Conservation (phyloP, 2,329 filamentous ascomycete species). For the Hypoxylon sp. region DNA sequence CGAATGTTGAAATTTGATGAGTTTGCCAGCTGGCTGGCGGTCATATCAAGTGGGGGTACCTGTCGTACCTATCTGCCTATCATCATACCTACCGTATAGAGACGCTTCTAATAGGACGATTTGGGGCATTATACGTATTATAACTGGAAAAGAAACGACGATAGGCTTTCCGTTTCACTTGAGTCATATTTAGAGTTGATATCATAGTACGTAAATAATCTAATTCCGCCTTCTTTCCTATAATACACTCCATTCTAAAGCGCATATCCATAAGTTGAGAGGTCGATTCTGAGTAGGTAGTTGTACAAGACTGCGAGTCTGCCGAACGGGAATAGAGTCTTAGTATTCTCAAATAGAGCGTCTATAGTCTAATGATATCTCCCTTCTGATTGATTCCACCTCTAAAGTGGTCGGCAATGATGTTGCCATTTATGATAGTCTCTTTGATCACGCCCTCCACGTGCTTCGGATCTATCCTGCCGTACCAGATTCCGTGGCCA, state of each 20-base stretch:
- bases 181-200: not conserved
- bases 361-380: slow-evolving; percentile 66
- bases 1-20: too few species aligned
- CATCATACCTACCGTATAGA: too few species aligned
- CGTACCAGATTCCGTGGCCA: slow-evolving; percentile 86
- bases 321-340: not conserved
- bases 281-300: slow-evolving; percentile 14
- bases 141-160: too few species aligned
- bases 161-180: not conserved
- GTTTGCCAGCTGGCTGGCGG: too few species aligned
- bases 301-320: slow-evolving; percentile 27
- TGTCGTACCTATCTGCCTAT: too few species aligned
- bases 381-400: slow-evolving; percentile 74
- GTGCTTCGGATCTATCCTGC: slow-evolving; percentile 79
- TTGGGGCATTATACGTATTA: too few species aligned
- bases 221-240: not conserved
- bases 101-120: too few species aligned
- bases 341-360: not conserved
- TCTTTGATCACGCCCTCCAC: slow-evolving; percentile 82
- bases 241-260: not conserved
- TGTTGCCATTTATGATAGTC: slow-evolving; percentile 76
- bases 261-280: slow-evolving; percentile 1
- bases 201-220: not conserved
- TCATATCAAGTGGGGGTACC: too few species aligned
- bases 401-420: slow-evolving; percentile 79